These are phyloP conservation scores for Globisporangium viniferum DNA, from an alignment of 352 stramenopile genomes.

Conservation along the genomic window DNA sequence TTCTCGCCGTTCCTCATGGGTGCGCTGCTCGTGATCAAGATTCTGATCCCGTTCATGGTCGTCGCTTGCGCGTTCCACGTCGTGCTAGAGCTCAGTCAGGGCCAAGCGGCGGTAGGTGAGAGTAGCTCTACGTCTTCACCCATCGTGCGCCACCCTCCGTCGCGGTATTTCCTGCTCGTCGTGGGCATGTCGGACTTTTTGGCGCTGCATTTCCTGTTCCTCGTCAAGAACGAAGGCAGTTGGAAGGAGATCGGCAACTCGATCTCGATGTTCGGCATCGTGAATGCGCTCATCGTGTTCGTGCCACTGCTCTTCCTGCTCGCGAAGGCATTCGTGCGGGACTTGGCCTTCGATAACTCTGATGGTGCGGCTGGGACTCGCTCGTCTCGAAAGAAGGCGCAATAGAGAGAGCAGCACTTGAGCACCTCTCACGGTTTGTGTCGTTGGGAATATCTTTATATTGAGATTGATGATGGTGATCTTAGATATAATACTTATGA, in stretches of 20 bases:
- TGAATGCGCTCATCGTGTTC: slow-evolving; percentile 9
- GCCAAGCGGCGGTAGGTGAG: background rate
- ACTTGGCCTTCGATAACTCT: background rate
- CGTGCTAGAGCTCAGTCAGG: slow-evolving; percentile 35
- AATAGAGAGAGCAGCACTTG: slow-evolving; percentile 1
- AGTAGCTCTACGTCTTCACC: background rate
- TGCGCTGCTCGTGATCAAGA: slow-evolving; percentile 70
- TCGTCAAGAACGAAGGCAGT: slow-evolving; percentile 81
- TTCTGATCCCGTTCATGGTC: slow-evolving; percentile 76
- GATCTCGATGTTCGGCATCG: slow-evolving; percentile 7
- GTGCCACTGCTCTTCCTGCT: slow-evolving; percentile 34
- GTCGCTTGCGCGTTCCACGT: slow-evolving; percentile 68
- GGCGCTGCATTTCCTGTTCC: slow-evolving; percentile 80
- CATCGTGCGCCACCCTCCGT: slow-evolving; percentile 24
- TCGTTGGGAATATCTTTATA: background rate
- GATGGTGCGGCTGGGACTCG: background rate
- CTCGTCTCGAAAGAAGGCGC: background rate
- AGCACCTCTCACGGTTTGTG: background rate
- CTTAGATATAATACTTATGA: background rate
- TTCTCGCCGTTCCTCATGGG: slow-evolving; percentile 85
- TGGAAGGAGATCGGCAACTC: slow-evolving; percentile 89
- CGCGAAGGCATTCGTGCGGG: slow-evolving; percentile 12
- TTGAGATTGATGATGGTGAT: slow-evolving; percentile 2
- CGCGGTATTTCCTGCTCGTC: slow-evolving; percentile 69
- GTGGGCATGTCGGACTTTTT: slow-evolving; percentile 79